Percentiles rank a stretch among this genome's conserved stretches.
These are phyloP conservation scores for Paraconiothyrium brasiliense DNA, from an alignment of 2,329 filamentous ascomycete species.

Conservation along the genomic window DNA sequence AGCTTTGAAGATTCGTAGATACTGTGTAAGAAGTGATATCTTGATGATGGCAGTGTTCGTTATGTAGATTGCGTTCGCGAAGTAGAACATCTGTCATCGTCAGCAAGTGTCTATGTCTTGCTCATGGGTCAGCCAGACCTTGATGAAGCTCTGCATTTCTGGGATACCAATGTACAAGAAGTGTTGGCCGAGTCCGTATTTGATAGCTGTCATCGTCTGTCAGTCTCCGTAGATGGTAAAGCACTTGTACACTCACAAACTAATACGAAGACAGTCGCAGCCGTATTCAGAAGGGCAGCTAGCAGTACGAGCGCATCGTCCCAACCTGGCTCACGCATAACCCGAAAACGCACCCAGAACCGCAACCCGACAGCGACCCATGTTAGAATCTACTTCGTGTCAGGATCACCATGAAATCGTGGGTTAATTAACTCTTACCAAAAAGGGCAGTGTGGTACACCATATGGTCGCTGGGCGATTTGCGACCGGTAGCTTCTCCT, in stretches of 20 bases:
- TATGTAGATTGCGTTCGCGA: conserved; percentile 41
- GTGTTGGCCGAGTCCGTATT: conserved; percentile 44
- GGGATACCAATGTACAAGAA: conserved; percentile 36
- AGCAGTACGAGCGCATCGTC: conserved; percentile 47
- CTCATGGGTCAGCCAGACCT: conserved; percentile 22
- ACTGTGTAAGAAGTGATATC: conserved; percentile 47
- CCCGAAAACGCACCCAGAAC: conserved; percentile 37
- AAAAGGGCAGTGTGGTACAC: conserved; percentile 36
- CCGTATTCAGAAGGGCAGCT: conserved; percentile 34
- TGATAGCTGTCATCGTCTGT: conserved; percentile 32
- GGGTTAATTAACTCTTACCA: conserved; percentile 27
- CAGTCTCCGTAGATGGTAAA: conserved; percentile 3
- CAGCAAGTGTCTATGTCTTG: neutral
- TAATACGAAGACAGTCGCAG: conserved; percentile 35
- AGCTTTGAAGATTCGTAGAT: conserved; percentile 49
- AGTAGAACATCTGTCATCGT: conserved; percentile 36
- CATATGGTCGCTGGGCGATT: conserved; percentile 40
- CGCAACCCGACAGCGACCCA: conserved; percentile 41
- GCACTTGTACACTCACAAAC: conserved; percentile 30
- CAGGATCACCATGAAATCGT: conserved; percentile 12
- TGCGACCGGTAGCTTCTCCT: conserved; percentile 39
- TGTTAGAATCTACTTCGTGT: conserved; percentile 33
- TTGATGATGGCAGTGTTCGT: conserved; percentile 47
- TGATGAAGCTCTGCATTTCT: conserved; percentile 26
- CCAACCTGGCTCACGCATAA: conserved; percentile 47